These are phyloP conservation scores for Caloboletus inedulis DNA, from an alignment of 1,284 basidiomycete species.

Conservation along the genomic window DNA sequence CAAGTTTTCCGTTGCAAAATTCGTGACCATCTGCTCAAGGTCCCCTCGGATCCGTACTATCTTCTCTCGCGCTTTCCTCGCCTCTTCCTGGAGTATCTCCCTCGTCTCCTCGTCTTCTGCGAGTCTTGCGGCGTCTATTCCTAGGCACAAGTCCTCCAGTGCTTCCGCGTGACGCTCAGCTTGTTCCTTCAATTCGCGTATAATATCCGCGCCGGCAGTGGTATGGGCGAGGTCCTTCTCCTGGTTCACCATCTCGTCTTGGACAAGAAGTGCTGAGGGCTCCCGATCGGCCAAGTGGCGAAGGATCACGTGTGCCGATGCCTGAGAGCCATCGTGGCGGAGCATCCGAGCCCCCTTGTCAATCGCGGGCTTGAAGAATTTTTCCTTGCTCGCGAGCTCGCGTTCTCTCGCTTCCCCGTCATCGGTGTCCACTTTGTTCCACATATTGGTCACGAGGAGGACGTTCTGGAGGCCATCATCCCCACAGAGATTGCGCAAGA, in stretches of 20 bases:
- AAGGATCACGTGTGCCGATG: conserved; percentile 34
- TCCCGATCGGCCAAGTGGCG: conserved; percentile 28
- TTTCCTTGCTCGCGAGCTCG: conserved; percentile 35
- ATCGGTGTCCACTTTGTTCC: conserved; percentile 37
- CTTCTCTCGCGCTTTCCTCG: conserved; percentile 27
- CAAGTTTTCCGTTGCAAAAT: conserved; percentile 32
- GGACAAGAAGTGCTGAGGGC: conserved; percentile 35
- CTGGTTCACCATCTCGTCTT: conserved; percentile 40
- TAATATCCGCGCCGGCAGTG: conserved; percentile 37
- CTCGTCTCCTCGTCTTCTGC: conserved; percentile 37
- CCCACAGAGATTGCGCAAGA: conserved; percentile 52
- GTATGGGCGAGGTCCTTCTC: conserved; percentile 38
- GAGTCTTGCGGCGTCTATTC: conserved; percentile 35
- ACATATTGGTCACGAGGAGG: conserved; percentile 49
- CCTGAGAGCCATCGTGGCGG: conserved; percentile 34
- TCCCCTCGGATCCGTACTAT: conserved; percentile 27
- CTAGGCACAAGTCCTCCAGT: conserved; percentile 31
- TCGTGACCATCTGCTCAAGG: conserved; percentile 29
- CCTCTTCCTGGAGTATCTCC: conserved; percentile 35
- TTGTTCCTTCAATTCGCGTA: conserved; percentile 34
- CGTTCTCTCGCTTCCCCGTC: conserved; percentile 34
- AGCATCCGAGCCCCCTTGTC: conserved; percentile 40
- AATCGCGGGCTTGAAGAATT: conserved; percentile 39
- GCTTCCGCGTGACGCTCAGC: conserved; percentile 33
- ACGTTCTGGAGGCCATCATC: conserved; percentile 44